Conservation (phyloP, 768 basidiomycete species). For the Mycena albidolilacea region DNA sequence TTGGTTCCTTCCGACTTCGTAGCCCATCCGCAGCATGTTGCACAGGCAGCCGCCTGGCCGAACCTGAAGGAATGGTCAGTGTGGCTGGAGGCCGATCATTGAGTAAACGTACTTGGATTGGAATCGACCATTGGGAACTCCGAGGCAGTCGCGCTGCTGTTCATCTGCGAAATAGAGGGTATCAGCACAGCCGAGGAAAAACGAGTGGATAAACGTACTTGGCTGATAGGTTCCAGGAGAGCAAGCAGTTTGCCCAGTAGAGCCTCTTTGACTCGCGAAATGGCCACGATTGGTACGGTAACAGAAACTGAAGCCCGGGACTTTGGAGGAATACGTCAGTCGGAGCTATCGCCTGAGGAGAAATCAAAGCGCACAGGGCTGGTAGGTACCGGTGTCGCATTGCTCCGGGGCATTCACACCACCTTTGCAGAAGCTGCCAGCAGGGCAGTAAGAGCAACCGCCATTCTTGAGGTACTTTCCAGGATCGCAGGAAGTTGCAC, state of each 20-base stretch:
- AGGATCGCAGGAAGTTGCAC: background rate
- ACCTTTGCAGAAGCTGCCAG: conserved; percentile 8
- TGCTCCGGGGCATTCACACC: background rate
- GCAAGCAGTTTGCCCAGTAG: background rate
- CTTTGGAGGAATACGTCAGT: background rate
- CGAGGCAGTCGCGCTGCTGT: conserved; percentile 11
- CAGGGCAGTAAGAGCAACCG: conserved; percentile 9
- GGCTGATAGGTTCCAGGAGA: conserved; percentile 22
- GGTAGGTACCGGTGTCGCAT: conserved; percentile 21
- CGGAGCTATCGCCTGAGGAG: background rate
- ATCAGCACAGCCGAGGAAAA: background rate
- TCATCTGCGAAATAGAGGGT: background rate
- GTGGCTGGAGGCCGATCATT: too few species aligned
- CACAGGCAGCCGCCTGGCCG: conserved; percentile 22
- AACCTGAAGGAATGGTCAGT: background rate
- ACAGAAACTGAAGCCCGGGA: background rate
- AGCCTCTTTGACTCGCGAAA: background rate
- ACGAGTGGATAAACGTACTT: conserved; percentile 1
- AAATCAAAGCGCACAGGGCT: conserved; percentile 24
- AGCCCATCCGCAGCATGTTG: conserved; percentile 31
- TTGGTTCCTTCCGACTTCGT: background rate
- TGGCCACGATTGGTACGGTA: background rate
- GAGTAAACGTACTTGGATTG: background rate
- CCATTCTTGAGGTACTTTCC: conserved; percentile 7
- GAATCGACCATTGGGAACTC: conserved; percentile 23